phyloP scores from a whole-genome alignment of 257 asterid genomes.

The Forsythia viridissima region DNA sequence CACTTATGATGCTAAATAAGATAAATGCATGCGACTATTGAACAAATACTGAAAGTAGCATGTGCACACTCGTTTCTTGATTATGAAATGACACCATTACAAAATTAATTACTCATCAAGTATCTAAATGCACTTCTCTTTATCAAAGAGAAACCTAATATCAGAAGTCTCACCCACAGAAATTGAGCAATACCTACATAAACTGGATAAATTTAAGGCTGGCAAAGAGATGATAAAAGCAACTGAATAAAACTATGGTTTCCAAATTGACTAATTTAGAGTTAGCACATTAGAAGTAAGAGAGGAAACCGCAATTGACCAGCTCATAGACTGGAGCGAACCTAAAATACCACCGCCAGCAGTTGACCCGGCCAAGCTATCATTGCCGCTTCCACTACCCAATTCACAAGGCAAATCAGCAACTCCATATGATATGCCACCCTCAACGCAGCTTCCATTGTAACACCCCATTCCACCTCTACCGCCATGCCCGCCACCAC shows the following conservation, averaged over 20 bases:
- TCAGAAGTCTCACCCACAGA: background rate
- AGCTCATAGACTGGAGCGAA: constrained; percentile 39
- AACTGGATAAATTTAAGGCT: constrained; percentile 4
- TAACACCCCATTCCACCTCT: constrained; percentile 89
- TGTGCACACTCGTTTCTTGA: background rate
- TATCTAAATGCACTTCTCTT: background rate
- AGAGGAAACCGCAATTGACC: constrained; percentile 9
- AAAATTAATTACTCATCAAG: background rate
- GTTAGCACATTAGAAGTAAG: constrained; percentile 6
- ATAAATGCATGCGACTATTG: background rate
- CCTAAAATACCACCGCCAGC: constrained; percentile 97
- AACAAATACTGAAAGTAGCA: background rate
- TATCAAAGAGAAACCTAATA: background rate
- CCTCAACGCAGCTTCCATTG: constrained; percentile 67
- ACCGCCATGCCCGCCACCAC: constrained; percentile 99
- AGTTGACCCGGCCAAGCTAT: constrained; percentile 67
- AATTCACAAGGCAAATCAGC: constrained; percentile 86
- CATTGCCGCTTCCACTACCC: constrained; percentile 99
- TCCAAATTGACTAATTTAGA: constrained; percentile 7
- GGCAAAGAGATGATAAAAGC: constrained; percentile 5
- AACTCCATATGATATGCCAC: constrained; percentile 86
- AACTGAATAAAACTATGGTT: background rate
- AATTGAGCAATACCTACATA: background rate
- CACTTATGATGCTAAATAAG: background rate
- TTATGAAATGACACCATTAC: background rate